Base-by-base conservation (phyloP, 345 rosid genomes). In the Hevea brasiliensis region DNA sequence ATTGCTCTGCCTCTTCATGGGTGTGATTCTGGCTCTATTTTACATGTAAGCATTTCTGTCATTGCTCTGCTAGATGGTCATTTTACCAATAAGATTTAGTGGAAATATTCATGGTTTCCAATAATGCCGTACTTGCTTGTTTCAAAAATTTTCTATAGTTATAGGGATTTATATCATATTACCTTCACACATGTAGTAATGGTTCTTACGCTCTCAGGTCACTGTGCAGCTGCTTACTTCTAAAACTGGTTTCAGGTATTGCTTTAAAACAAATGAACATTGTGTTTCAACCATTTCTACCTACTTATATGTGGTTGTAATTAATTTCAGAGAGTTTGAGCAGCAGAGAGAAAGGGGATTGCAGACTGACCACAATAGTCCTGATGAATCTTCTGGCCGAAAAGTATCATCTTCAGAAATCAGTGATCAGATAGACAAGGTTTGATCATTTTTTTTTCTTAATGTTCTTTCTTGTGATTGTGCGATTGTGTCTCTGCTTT, bases 191-290 rank as follows among this genome's bases (percentile, higher is more conserved):
- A 6, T 41, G 15, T 63, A n/a, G 26, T 71, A 37, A 63, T 64
- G 41, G 66, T 76, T 71, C 55, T 4, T 69, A 42, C 65, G 35
- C 62, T 79, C 66, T 37, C 91, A 95, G 99, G 96, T 90, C 62
- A 91, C 97, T 8, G 83, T 88, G 74, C 99, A 95, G 85, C 89
- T 95, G 82, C 89, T 95, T 72, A 95, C 98, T 45, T 90, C 98
- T 21, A 95, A 92, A 87, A 95, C 99, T 64, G 99, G 99, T 65
- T 95, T 95, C 86, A 88, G 95, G 95, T 90, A 86, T 59, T 72
- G 62, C 53, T 72, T 59, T 44, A 50, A 40, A 77, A 59, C 45
- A 60, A 47, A 6, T 51, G 40, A 67, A 53, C 53, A 73, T 74
- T 51, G 7, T 82, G 65, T 45, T 63, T 71, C 41, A 50, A 65